Evolutionary conservation across 192 early-diverging fungal genomes (phyloP).

Genomic region (Podila horticola): DNA sequence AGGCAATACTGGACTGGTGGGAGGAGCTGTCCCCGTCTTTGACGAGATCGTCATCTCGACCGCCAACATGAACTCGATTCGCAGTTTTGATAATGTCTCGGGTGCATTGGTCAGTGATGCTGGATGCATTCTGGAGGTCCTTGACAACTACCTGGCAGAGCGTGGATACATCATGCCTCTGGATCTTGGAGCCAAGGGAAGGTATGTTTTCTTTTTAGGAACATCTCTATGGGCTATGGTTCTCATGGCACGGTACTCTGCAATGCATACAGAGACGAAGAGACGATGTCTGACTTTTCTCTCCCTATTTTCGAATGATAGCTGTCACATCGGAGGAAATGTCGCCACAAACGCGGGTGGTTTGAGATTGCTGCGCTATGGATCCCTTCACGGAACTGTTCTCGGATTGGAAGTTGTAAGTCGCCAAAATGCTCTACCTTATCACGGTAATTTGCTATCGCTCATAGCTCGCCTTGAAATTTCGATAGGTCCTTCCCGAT

Average conservation of each 20-base stretch:
- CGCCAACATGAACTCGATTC: conserved; percentile 82
- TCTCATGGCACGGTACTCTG: no score
- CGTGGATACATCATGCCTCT: conserved; percentile 92
- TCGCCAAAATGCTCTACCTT: not conserved
- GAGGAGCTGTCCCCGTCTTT: conserved; percentile 92
- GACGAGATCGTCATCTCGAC: conserved; percentile 94
- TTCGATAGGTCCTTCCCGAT: conserved; percentile 78
- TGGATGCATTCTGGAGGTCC: conserved; percentile 91
- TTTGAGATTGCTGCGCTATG: conserved; percentile 94
- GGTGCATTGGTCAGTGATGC: conserved; percentile 92
- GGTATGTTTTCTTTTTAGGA: conserved; percentile 12
- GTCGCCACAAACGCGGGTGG: conserved; percentile 99
- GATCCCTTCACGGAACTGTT: conserved; percentile 95
- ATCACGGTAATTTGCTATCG: no score
- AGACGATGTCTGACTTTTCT: not conserved
- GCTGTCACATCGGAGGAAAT: conserved; percentile 99
- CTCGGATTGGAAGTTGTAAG: conserved; percentile 92
- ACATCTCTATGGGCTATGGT: not conserved
- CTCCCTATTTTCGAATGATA: conserved; percentile 39
- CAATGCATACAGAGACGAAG: no score
- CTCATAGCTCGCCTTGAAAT: not conserved
- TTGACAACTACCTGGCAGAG: conserved; percentile 89
- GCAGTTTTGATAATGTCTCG: conserved; percentile 78
- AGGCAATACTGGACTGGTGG: conserved; percentile 98
- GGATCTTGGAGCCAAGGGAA: conserved; percentile 89